These are phyloP conservation scores for Malus domestica DNA, from an alignment of 306 rosid genomes.

Conservation along the genomic window DNA sequence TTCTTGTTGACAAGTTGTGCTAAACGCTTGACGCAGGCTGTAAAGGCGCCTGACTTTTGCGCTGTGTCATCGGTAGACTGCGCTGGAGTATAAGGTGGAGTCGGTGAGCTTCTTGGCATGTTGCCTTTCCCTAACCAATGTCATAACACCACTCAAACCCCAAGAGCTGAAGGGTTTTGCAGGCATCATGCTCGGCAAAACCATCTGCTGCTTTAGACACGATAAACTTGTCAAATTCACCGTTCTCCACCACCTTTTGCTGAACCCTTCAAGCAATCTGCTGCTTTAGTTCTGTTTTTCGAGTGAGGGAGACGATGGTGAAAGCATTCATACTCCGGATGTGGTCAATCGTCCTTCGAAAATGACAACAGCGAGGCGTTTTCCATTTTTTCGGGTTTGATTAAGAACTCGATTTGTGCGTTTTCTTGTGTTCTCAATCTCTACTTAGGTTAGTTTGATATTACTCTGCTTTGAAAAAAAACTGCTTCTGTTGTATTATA, in stretches of 20 bases:
- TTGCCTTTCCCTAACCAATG: not conserved
- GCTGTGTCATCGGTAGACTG: not conserved
- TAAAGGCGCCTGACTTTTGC: not conserved
- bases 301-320: too few relatives aligned
- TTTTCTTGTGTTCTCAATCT: not conserved
- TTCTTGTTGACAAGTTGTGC: too few relatives aligned
- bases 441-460: too few relatives aligned
- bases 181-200: not conserved
- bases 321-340: too few relatives aligned
- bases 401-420: not conserved
- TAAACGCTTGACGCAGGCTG: too few relatives aligned
- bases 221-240: not conserved
- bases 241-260: not conserved
- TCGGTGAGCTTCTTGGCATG: not conserved
- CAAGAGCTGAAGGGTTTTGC: not conserved
- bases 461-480: too few relatives aligned
- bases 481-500: too few relatives aligned
- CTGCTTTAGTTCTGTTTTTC: too few relatives aligned
- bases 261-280: too few relatives aligned
- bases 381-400: not conserved
- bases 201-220: not conserved
- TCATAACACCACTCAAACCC: not conserved
- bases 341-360: not conserved
- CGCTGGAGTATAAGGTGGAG: slow-evolving; percentile 5
- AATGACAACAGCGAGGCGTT: not conserved